Base-by-base conservation (phyloP, 2,329 filamentous ascomycete species). In the Paecilomyces sp. region DNA sequence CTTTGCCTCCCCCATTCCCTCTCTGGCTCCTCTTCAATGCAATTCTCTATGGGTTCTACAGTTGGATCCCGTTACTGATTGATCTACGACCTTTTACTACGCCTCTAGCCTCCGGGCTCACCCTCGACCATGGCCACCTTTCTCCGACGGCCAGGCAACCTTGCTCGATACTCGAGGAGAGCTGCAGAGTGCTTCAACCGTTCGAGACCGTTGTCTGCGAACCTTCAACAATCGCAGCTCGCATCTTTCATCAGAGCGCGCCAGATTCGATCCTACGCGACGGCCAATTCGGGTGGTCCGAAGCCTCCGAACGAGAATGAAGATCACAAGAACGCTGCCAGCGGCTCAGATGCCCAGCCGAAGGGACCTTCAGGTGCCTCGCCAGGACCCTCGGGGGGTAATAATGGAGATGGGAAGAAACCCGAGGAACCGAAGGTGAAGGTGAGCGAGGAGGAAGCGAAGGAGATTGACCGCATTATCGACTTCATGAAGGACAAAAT, bases 141-240 rank as follows among this genome's bases (percentile, higher is more conserved):
- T 69, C 77, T 89, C 66, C 84, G 86, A 74, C 85, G 85, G 74
- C 83, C 87, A 73, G 84, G 85, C 79, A 83, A 85, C 74, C 77
- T 89, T 72, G 84, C 85, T 76, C 82, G 83, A 73, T 80, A 85
- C 70, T 83, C 84, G 61, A 83, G 82, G 74, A 77, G 82, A 66
- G 81, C 81, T 65, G 77, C 83, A 69, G 80, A 81, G 70, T 76
- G 78, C 67, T 75, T 81, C 62, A 74, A 82, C 58, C 79, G 80
- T 69, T 75, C 79, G 63, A 77, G 78, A 76, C 70, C 77, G 71
- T 65, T 71, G 67, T 70, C 76, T 67, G 59, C 75, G 70, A 70
- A 72, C 71, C 60, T 70, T 63, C 67, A 73, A 57, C 68, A 75
- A 64, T 71, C 78, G 59, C 70, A 70, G 64, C 66, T 76, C 62